phyloP scores from a whole-genome alignment of 208 protist species.

The Acanthamoeba quina region DNA sequence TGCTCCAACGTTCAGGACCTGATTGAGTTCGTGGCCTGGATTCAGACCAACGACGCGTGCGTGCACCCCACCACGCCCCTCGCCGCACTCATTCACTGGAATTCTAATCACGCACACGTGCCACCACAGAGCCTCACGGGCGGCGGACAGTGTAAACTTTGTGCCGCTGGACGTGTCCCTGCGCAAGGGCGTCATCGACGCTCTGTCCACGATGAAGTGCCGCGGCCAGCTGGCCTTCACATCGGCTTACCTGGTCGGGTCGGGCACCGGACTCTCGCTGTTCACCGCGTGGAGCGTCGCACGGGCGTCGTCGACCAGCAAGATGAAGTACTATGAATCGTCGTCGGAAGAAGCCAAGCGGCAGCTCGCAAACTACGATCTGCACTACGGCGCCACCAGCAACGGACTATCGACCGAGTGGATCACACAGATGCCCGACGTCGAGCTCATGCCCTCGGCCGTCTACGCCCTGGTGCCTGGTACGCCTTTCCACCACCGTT shows the following conservation, averaged over 20 bases:
- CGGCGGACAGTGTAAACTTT: not conserved
- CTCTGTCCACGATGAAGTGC: not conserved
- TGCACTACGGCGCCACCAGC: not conserved
- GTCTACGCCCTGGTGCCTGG: not conserved
- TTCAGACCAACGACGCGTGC: conserved; percentile 37
- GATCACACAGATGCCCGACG: not conserved
- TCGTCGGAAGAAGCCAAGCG: not conserved
- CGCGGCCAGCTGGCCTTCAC: not conserved
- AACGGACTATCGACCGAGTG: not conserved
- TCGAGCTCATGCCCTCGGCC: not conserved
- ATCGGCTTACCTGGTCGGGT: not conserved
- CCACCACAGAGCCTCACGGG: not conserved
- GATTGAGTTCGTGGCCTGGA: conserved; percentile 38
- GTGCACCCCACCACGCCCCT: not conserved
- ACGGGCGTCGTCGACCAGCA: not conserved
- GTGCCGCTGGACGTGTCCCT: conserved; percentile 5
- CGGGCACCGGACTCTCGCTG: not conserved
- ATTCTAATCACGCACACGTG: not conserved
- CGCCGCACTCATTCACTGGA: not conserved
- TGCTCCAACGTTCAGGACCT: conserved; percentile 22
- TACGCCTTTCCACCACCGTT: not conserved
- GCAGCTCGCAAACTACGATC: not conserved
- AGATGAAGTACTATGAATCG: conserved; percentile 23
- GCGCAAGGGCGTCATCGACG: not conserved
- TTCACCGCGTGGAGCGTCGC: not conserved